A percentile compares a stretch with the other conserved stretches of the same genome.
These are phyloP conservation scores for Hericium alpestre DNA, from an alignment of 768 basidiomycete species.

Conservation along the genomic window DNA sequence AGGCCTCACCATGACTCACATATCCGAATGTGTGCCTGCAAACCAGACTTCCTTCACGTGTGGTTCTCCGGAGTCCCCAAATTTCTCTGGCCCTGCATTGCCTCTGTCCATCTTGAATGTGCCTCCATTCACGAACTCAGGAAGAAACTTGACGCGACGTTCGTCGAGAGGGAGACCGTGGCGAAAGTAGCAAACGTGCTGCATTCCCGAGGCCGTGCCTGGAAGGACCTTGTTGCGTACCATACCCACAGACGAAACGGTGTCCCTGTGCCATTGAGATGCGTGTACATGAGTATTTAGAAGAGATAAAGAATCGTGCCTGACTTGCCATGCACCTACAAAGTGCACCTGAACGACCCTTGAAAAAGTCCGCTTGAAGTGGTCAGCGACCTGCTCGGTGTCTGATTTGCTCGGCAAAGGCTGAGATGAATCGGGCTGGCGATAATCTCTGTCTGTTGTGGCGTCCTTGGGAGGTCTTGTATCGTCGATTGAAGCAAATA, in stretches of 20 bases:
- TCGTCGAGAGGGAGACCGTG: constrained; percentile 40
- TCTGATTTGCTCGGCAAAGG: no score
- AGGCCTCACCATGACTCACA: constrained; percentile 16
- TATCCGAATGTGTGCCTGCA: constrained; percentile 21
- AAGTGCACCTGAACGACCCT: constrained; percentile 29
- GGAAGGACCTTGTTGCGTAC: constrained; percentile 23
- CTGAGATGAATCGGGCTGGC: background rate
- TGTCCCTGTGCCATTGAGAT: no score
- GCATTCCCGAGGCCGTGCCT: constrained; percentile 18
- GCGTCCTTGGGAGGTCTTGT: no score
- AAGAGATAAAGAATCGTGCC: no score
- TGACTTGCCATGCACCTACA: constrained; percentile 20
- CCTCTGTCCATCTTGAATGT: background rate
- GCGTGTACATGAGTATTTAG: background rate
- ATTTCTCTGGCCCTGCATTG: no score
- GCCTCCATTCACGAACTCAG: constrained; percentile 18
- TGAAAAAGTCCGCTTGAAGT: background rate
- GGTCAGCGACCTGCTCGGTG: background rate
- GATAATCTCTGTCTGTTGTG: no score
- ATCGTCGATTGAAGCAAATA: constrained; percentile 8
- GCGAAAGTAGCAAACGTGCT: constrained; percentile 29
- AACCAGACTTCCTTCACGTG: constrained; percentile 26
- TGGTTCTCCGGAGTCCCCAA: background rate
- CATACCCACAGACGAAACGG: constrained; percentile 36
- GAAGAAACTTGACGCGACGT: constrained; percentile 35